Conservation (phyloP, 352 stramenopile species). For the Aphanomyces astaci region DNA sequence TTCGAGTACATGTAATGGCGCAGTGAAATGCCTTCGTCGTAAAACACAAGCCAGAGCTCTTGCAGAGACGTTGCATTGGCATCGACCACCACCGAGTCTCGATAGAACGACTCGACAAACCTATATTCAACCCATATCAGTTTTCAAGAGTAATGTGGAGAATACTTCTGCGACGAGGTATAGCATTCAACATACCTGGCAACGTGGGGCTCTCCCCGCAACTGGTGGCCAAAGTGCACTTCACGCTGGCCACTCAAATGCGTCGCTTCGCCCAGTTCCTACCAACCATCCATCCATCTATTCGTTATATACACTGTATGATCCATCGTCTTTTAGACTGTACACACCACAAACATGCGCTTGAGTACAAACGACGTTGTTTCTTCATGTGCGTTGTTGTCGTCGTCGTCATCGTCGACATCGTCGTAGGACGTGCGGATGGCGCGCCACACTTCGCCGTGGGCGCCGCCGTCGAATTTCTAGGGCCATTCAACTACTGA, state of each 20-base stretch:
- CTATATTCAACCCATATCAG: not conserved
- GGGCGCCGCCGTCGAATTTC: constrained; percentile 76
- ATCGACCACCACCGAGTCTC: constrained; percentile 19
- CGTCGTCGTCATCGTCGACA: constrained; percentile 23
- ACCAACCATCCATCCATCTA: too few species aligned
- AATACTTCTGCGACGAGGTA: not conserved
- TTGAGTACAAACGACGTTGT: constrained; percentile 66
- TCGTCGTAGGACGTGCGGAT: constrained; percentile 8
- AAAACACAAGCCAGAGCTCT: constrained; percentile 87
- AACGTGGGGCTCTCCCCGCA: constrained; percentile 50
- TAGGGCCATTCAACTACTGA: too few species aligned
- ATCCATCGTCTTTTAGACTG: too few species aligned
- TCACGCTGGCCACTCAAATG: constrained; percentile 71
- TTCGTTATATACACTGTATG: too few species aligned
- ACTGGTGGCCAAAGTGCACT: constrained; percentile 63
- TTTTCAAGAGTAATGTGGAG: not conserved
- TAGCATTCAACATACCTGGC: constrained; percentile 27
- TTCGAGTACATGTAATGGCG: constrained; percentile 81
- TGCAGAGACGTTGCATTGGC: constrained; percentile 2
- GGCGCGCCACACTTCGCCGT: constrained; percentile 78
- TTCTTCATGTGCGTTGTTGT: too few species aligned
- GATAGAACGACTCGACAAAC: constrained; percentile 87
- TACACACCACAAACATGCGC: constrained; percentile 54
- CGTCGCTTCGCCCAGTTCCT: constrained; percentile 51
- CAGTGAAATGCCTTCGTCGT: constrained; percentile 82